Conservation (phyloP, 1,139 yeast genomes). For the Zygoascus meyerae region DNA sequence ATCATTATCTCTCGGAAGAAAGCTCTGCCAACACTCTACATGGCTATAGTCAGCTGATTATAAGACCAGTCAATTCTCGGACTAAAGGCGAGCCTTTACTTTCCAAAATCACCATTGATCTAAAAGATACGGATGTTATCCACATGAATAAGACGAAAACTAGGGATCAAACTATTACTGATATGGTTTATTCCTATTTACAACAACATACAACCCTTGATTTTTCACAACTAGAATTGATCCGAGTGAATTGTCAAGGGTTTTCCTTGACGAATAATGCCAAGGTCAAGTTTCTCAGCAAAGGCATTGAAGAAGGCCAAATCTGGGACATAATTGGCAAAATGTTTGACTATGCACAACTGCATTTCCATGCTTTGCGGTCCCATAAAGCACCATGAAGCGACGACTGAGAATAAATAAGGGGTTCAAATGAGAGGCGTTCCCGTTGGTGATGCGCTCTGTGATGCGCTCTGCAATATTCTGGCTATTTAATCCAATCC, state of each 20-base stretch:
- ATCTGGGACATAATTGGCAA: conserved; percentile 8
- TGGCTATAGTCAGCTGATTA: conserved; percentile 20
- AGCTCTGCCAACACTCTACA: conserved; percentile 1
- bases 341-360: conserved; percentile 7
- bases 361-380: conserved; percentile 1
- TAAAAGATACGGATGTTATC: conserved; percentile 18
- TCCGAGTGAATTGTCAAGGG: conserved; percentile 22
- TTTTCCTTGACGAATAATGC: conserved; percentile 22
- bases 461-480: too few relatives aligned
- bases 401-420: too few relatives aligned
- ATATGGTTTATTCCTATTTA: conserved; percentile 17
- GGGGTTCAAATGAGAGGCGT: too few relatives aligned
- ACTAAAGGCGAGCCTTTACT: conserved; percentile 14
- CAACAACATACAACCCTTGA: conserved; percentile 16
- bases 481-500: too few relatives aligned
- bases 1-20: conserved; percentile 5
- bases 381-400: too few relatives aligned
- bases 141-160: conserved; percentile 8
- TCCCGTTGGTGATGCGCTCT: too few relatives aligned
- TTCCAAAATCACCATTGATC: conserved; percentile 17
- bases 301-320: conserved; percentile 9
- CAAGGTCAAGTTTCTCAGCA: conserved; percentile 18
- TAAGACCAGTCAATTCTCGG: conserved; percentile 11
- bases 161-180: conserved; percentile 12
- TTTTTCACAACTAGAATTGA: conserved; percentile 17